Percentiles rank a stretch among this genome's conserved stretches.
These are phyloP conservation scores for Bifiguratus adelaidae DNA, from an alignment of 192 early-diverging fungal species.

Conservation along the genomic window DNA sequence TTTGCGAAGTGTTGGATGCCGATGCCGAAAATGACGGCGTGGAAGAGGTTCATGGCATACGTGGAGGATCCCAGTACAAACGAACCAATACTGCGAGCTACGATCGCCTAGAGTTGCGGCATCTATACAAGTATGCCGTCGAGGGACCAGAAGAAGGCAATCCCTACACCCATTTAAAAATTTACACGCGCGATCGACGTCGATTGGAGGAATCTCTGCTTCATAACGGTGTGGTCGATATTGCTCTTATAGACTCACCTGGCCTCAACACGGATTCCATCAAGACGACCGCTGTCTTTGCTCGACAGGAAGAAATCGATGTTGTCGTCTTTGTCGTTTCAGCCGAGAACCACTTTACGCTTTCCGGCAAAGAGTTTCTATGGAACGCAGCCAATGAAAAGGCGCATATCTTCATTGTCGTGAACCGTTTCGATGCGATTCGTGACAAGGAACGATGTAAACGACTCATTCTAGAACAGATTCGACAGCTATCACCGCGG, in stretches of 20 bases:
- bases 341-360: constrained; percentile 98
- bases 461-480: constrained; percentile 92
- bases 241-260: constrained; percentile 95
- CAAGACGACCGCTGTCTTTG: constrained; percentile 95
- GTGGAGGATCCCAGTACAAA: constrained; percentile 54
- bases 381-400: constrained; percentile 97
- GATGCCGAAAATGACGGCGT: constrained; percentile 76
- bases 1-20: constrained; percentile 93
- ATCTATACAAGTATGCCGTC: constrained; percentile 75
- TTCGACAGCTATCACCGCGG: constrained; percentile 84
- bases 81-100: constrained; percentile 62
- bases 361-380: constrained; percentile 94
- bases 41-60: constrained; percentile 92
- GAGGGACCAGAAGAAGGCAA: constrained; percentile 75
- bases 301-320: constrained; percentile 97
- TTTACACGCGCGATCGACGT: constrained; percentile 77
- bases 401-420: constrained; percentile 96
- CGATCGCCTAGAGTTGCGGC: constrained; percentile 49
- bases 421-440: constrained; percentile 96
- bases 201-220: constrained; percentile 58
- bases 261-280: constrained; percentile 97
- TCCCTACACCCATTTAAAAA: constrained; percentile 86
- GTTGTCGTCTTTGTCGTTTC: constrained; percentile 98
- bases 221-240: constrained; percentile 94
- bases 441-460: constrained; percentile 90